Conservation (phyloP, 805 yeast species). For the Wickerhamomyces queroliae region DNA sequence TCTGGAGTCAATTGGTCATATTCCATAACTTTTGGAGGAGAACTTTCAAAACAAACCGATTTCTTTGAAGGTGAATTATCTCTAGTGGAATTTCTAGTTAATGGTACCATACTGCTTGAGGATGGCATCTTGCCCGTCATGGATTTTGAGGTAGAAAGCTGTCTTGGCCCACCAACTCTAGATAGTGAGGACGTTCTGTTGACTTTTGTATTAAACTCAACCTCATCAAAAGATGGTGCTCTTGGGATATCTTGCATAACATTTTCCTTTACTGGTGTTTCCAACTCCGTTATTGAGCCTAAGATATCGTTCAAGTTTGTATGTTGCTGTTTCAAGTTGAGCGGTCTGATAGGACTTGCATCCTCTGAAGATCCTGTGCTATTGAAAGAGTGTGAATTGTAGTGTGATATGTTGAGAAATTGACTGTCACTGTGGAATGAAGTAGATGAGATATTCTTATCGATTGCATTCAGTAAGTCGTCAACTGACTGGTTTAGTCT, state of each 20-base stretch:
- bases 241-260: slow-evolving; percentile 20
- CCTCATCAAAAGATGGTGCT: slow-evolving; percentile 26
- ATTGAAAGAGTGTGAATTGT: slow-evolving; percentile 11
- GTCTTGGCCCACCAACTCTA: slow-evolving; percentile 25
- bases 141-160: slow-evolving; percentile 13
- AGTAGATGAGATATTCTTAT: slow-evolving; percentile 19
- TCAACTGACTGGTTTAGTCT: slow-evolving; percentile 30
- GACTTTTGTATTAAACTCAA: slow-evolving; percentile 25
- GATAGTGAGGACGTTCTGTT: slow-evolving; percentile 23
- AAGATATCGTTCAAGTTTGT: background rate
- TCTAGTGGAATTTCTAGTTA: slow-evolving; percentile 6
- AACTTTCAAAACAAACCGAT: slow-evolving; percentile 31
- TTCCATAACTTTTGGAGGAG: slow-evolving; percentile 33
- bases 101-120: slow-evolving; percentile 9
- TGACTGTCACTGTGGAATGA: slow-evolving; percentile 4
- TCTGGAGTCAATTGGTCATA: slow-evolving; percentile 25
- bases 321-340: slow-evolving; percentile 15
- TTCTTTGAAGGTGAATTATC: slow-evolving; percentile 29
- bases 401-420: slow-evolving; percentile 4
- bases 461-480: slow-evolving; percentile 27
- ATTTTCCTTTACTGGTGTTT: slow-evolving; percentile 3
- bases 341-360: slow-evolving; percentile 22
- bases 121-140: slow-evolving; percentile 13
- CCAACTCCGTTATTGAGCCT: background rate
- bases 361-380: slow-evolving; percentile 8